Percentiles rank a stretch among this genome's conserved stretches.
phyloP scores from a whole-genome alignment of 352 stramenopile genomes.

The Thalassiosira allenii region DNA sequence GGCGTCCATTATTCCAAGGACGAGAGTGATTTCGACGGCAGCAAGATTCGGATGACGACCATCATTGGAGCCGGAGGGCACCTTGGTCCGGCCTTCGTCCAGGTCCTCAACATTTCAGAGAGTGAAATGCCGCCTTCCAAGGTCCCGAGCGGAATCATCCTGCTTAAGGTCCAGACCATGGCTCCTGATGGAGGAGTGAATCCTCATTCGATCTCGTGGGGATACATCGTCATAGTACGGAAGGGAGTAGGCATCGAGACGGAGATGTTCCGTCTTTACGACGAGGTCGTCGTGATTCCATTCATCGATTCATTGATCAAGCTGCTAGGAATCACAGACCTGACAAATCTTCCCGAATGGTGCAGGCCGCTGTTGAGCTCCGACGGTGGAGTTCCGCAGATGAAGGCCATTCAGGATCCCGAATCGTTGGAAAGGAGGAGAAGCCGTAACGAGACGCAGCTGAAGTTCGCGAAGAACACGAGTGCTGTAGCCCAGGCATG shows the following conservation, averaged over 20 bases:
- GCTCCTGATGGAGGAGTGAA: slow-evolving; percentile 18
- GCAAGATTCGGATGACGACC: slow-evolving; percentile 2
- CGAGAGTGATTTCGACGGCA: slow-evolving; percentile 2
- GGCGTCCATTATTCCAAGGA: not conserved
- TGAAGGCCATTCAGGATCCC: not conserved
- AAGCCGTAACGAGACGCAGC: not conserved
- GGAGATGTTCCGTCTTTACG: slow-evolving; percentile 3
- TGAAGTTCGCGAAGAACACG: slow-evolving; percentile 18
- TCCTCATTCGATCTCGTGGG: not conserved
- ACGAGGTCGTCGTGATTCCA: not conserved
- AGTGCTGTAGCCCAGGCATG: slow-evolving; percentile 3
- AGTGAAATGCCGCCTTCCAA: slow-evolving; percentile 8
- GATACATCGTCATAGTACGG: slow-evolving; percentile 12
- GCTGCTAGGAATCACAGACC: not conserved
- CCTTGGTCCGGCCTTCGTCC: not conserved
- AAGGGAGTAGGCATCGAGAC: not conserved
- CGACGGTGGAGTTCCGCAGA: slow-evolving; percentile 17
- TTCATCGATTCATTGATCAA: slow-evolving; percentile 1
- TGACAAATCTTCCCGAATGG: not conserved
- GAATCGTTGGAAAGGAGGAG: not conserved
- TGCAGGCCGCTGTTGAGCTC: not conserved
- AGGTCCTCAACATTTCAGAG: slow-evolving; percentile 6
- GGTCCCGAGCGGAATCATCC: not conserved
- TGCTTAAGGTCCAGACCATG: not conserved
- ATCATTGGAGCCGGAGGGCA: not conserved